Percentiles rank a stretch among this genome's conserved stretches.
phyloP scores from a whole-genome alignment of 116 monocot species.

The Trichopus zeylanicus region DNA sequence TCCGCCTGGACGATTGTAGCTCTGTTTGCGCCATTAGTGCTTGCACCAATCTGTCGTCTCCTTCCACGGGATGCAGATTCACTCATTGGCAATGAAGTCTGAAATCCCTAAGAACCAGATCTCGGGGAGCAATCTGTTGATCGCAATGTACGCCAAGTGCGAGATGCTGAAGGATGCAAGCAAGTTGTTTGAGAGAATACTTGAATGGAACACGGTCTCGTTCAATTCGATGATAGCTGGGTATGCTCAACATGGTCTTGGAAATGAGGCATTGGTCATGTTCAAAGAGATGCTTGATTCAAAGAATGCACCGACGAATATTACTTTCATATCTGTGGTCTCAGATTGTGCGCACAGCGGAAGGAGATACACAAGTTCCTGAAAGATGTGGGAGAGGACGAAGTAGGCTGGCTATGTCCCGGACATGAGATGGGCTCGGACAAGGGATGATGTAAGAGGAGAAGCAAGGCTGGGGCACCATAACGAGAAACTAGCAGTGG shows the following conservation, averaged over 20 bases:
- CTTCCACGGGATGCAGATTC: constrained; percentile 53
- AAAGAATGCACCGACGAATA: constrained; percentile 21
- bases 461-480: constrained; percentile 48
- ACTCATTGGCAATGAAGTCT: constrained; percentile 24
- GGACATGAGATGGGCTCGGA: constrained; percentile 39
- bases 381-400: constrained; percentile 35
- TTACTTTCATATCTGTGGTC: constrained; percentile 59
- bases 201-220: constrained; percentile 33
- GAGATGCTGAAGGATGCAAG: constrained; percentile 40
- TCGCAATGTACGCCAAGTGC: constrained; percentile 54
- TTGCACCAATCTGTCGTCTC: constrained; percentile 43
- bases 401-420: constrained; percentile 35
- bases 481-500: constrained; percentile 70
- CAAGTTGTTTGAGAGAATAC: constrained; percentile 42
- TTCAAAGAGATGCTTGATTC: constrained; percentile 33
- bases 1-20: constrained; percentile 60
- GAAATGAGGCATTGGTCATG: constrained; percentile 30
- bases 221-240: constrained; percentile 66
- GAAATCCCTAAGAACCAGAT: constrained; percentile 32
- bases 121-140: constrained; percentile 45
- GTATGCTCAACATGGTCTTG: constrained; percentile 55
- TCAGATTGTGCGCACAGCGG: constrained; percentile 66
- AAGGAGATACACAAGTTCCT: constrained; percentile 37
- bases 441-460: constrained; percentile 29
- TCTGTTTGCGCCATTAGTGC: constrained; percentile 46